Evolutionary conservation across 73 alveolate species (phyloP).

Genomic region (Paramecium biaurelia): DNA sequence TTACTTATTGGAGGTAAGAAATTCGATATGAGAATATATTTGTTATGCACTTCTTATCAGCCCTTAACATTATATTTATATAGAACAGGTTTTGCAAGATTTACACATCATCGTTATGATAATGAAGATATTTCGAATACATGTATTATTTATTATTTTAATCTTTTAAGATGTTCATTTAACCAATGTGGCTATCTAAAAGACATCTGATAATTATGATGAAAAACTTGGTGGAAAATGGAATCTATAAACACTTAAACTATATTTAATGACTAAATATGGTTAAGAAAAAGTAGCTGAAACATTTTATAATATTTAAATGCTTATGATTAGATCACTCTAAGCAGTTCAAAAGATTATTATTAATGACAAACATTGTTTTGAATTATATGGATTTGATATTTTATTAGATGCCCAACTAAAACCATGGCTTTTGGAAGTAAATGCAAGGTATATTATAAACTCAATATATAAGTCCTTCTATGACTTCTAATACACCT

Average conservation of each 20-base stretch:
- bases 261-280: conserved; percentile 90
- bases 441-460: conserved; percentile 47
- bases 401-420: conserved; percentile 96
- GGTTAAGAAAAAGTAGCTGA: conserved; percentile 95
- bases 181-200: conserved; percentile 98
- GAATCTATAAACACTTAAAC: conserved; percentile 92
- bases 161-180: conserved; percentile 78
- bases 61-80: conserved; percentile 98
- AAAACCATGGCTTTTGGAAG: conserved; percentile 99
- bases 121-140: conserved; percentile 93
- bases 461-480: conserved; percentile 82
- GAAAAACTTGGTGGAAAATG: conserved; percentile 98
- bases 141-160: conserved; percentile 52
- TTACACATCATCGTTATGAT: conserved; percentile 94
- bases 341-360: conserved; percentile 93
- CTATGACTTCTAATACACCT: conserved; percentile 98
- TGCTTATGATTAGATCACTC: conserved; percentile 82
- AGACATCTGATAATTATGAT: conserved; percentile 94
- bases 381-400: conserved; percentile 99
- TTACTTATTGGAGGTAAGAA: conserved; percentile 99
- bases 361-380: conserved; percentile 99
- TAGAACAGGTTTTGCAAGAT: conserved; percentile 98
- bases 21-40: conserved; percentile 99
- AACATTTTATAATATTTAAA: conserved; percentile 90
- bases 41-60: conserved; percentile 94